Percentiles rank a stretch among this genome's conserved stretches.
Conservation (phyloP, 129 eudicot genomes). For the Gnaphalium uliginosum region DNA sequence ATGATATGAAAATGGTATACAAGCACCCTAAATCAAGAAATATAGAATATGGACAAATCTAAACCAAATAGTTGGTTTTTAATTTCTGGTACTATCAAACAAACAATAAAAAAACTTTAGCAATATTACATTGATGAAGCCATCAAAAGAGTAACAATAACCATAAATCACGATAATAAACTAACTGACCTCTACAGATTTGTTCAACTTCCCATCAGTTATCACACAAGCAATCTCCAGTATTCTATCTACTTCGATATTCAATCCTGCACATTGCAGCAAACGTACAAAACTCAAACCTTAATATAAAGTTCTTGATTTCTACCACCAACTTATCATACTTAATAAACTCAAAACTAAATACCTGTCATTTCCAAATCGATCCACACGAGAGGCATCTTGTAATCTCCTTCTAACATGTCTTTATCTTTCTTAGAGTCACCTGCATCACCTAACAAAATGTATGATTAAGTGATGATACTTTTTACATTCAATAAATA, state of each 20-base stretch:
- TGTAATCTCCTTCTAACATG: slow-evolving; percentile 40
- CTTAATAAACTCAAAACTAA: not conserved
- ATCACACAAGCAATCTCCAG: slow-evolving; percentile 92
- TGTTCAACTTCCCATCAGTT: slow-evolving; percentile 85
- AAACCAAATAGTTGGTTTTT: not conserved
- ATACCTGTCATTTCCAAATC: slow-evolving; percentile 99
- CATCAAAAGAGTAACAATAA: slow-evolving; percentile 16
- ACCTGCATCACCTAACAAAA: slow-evolving; percentile 39
- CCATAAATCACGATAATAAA: not conserved
- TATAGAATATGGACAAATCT: not conserved
- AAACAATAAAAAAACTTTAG: not conserved
- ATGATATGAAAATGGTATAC: not conserved
- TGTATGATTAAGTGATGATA: slow-evolving; percentile 1
- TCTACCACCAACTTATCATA: slow-evolving; percentile 14
- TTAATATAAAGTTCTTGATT: slow-evolving; percentile 11
- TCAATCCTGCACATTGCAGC: slow-evolving; percentile 62
- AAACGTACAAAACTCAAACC: not conserved
- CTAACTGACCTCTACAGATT: slow-evolving; percentile 66
- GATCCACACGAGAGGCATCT: slow-evolving; percentile 92
- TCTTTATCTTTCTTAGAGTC: slow-evolving; percentile 38
- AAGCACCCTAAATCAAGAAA: not conserved
- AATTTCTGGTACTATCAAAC: not conserved
- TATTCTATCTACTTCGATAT: slow-evolving; percentile 81
- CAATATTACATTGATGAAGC: slow-evolving; percentile 4
- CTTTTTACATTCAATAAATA: too few species aligned